Conservation (phyloP, 768 basidiomycete species). For the Boletus subparvulus region DNA sequence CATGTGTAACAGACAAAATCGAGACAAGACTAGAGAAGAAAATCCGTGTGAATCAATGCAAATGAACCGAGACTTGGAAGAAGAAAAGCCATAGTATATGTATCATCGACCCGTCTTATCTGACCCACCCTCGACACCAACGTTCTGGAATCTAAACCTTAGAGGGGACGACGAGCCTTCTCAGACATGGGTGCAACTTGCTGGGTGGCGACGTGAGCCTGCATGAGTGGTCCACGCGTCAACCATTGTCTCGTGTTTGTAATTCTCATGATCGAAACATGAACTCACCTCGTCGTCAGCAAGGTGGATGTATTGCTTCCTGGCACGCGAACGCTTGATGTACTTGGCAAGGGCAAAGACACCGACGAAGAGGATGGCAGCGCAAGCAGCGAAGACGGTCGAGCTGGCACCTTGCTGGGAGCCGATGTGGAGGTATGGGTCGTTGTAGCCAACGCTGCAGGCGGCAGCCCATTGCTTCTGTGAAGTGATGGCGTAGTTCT, state of each 20-base stretch:
- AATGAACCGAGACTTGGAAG: conserved; percentile 7
- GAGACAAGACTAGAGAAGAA: conserved; percentile 11
- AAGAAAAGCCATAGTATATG: conserved; percentile 1
- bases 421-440: conserved; percentile 34
- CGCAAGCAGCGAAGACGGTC: conserved; percentile 34
- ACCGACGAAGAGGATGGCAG: conserved; percentile 38
- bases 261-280: neutral
- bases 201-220: conserved; percentile 21
- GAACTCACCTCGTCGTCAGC: conserved; percentile 38
- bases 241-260: conserved; percentile 13
- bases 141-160: neutral
- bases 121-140: neutral
- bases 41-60: conserved; percentile 23
- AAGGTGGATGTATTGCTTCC: conserved; percentile 37
- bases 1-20: conserved; percentile 12
- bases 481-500: conserved; percentile 47
- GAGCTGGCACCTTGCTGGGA: conserved; percentile 32
- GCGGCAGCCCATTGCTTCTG: conserved; percentile 45
- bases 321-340: conserved; percentile 35
- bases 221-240: neutral
- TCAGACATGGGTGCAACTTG: conserved; percentile 28
- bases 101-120: conserved; percentile 1
- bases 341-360: conserved; percentile 35
- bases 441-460: conserved; percentile 35
- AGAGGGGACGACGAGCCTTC: conserved; percentile 29